Percentiles rank a stretch among this genome's conserved stretches.
phyloP scores from a whole-genome alignment of 495 filamentous ascomycete genomes.

The Xylaria curta region DNA sequence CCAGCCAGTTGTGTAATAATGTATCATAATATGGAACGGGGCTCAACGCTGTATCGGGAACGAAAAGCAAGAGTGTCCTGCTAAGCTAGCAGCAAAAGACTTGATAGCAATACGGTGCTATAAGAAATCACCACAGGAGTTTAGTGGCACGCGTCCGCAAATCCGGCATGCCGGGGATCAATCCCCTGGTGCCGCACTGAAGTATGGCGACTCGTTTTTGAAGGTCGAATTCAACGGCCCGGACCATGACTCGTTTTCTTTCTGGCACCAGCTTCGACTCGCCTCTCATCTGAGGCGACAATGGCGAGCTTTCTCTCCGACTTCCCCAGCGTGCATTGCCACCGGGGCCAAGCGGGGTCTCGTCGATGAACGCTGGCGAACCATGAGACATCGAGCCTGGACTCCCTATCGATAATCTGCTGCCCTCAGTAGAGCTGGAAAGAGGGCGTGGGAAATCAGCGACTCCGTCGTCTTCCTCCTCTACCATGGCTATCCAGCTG shows the following conservation, averaged over 20 bases:
- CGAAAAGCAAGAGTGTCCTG: neutral
- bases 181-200: slow-evolving; percentile 57
- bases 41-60: neutral
- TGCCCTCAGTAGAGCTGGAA: slow-evolving; percentile 39
- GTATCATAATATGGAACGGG: neutral
- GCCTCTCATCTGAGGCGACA: slow-evolving; percentile 28
- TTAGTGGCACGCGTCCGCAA: slow-evolving; percentile 49
- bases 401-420: slow-evolving; percentile 38
- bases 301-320: slow-evolving; percentile 40
- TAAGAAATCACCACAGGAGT: slow-evolving; percentile 51
- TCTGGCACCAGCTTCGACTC: slow-evolving; percentile 45
- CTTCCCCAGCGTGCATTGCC: slow-evolving; percentile 48
- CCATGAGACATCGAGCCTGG: slow-evolving; percentile 34
- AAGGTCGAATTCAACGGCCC: slow-evolving; percentile 60
- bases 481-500: slow-evolving; percentile 60
- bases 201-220: slow-evolving; percentile 54
- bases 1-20: slow-evolving; percentile 25
- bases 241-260: slow-evolving; percentile 60
- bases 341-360: slow-evolving; percentile 49
- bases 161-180: slow-evolving; percentile 54
- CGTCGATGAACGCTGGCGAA: slow-evolving; percentile 43
- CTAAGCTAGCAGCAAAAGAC: neutral
- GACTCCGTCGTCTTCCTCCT: slow-evolving; percentile 57
- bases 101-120: neutral
- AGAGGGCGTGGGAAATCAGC: slow-evolving; percentile 40